Percentiles rank a stretch among this genome's conserved stretches.
Evolutionary conservation across 2,329 filamentous ascomycete species (phyloP).

Genomic region (Trichoderma lentiforme): DNA sequence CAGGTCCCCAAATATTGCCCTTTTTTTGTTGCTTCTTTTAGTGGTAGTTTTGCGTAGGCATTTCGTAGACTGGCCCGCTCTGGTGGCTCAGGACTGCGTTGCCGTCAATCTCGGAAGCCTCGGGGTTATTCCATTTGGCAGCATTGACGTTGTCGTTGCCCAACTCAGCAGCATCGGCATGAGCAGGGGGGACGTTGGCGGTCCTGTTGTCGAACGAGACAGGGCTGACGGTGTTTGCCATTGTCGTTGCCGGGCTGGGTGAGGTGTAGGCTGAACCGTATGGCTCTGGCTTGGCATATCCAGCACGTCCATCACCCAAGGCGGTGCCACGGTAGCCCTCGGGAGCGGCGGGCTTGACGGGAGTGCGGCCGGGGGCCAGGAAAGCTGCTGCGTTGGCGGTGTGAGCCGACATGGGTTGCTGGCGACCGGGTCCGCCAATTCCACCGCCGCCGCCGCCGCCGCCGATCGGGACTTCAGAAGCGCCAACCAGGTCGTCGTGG

Average conservation of each 20-base stretch:
- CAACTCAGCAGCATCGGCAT: constrained; percentile 29
- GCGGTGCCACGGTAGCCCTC: constrained; percentile 42
- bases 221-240: constrained; percentile 21
- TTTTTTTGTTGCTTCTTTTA: constrained; percentile 22
- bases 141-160: constrained; percentile 31
- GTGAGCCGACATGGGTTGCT: constrained; percentile 32
- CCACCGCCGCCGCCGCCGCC: constrained; percentile 24
- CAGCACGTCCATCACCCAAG: constrained; percentile 38
- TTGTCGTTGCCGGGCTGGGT: constrained; percentile 23
- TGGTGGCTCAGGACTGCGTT: constrained; percentile 33
- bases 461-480: constrained; percentile 43
- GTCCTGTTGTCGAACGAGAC: constrained; percentile 7
- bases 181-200: constrained; percentile 19
- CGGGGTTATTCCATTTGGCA: constrained; percentile 34
- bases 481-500: constrained; percentile 40
- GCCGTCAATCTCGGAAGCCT: constrained; percentile 40
- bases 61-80: constrained; percentile 41
- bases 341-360: constrained; percentile 24
- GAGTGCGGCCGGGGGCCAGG: constrained; percentile 27
- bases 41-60: constrained; percentile 39
- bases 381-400: constrained; percentile 26
- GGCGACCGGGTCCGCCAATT: constrained; percentile 9
- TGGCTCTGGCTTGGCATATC: constrained; percentile 38
- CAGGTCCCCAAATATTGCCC: not conserved
- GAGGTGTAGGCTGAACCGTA: constrained; percentile 34